These are phyloP conservation scores for Penicillium polonicum DNA, from an alignment of 2,329 filamentous ascomycete species.

Conservation along the genomic window DNA sequence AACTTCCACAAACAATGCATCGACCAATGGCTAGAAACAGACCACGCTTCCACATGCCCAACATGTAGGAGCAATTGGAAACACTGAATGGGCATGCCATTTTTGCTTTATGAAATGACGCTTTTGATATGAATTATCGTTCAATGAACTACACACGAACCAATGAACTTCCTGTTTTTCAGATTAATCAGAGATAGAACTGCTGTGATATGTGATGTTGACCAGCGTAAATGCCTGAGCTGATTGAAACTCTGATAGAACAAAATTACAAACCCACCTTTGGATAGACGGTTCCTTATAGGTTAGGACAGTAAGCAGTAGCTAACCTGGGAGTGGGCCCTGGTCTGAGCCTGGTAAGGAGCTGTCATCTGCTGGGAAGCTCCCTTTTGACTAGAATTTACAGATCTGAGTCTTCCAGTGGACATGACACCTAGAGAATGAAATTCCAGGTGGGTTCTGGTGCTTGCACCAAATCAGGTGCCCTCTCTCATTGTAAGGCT, in stretches of 20 bases:
- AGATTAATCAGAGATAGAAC: too few species aligned
- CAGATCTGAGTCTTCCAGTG: too few species aligned
- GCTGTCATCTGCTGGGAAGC: too few species aligned
- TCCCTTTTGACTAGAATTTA: too few species aligned
- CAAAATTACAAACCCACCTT: not conserved
- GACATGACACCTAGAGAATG: too few species aligned
- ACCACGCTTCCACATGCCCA: slow-evolving; percentile 14
- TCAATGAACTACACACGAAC: not conserved
- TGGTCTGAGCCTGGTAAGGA: too few species aligned
- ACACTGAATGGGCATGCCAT: not conserved
- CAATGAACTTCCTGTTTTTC: not conserved
- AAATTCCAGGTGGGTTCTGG: too few species aligned
- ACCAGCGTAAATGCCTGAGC: not conserved
- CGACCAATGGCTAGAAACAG: slow-evolving; percentile 15
- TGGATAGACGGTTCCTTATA: not conserved
- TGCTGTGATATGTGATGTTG: too few species aligned
- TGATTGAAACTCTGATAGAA: not conserved
- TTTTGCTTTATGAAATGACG: not conserved
- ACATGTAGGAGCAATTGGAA: slow-evolving; percentile 18
- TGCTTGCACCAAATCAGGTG: too few species aligned
- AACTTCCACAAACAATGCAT: slow-evolving; percentile 25
- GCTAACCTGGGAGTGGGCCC: too few species aligned
- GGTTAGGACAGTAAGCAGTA: not conserved
- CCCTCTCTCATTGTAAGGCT: too few species aligned
- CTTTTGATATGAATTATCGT: not conserved